These are phyloP conservation scores for Crithidia bombi DNA, from an alignment of 208 protist species.

Conservation along the genomic window DNA sequence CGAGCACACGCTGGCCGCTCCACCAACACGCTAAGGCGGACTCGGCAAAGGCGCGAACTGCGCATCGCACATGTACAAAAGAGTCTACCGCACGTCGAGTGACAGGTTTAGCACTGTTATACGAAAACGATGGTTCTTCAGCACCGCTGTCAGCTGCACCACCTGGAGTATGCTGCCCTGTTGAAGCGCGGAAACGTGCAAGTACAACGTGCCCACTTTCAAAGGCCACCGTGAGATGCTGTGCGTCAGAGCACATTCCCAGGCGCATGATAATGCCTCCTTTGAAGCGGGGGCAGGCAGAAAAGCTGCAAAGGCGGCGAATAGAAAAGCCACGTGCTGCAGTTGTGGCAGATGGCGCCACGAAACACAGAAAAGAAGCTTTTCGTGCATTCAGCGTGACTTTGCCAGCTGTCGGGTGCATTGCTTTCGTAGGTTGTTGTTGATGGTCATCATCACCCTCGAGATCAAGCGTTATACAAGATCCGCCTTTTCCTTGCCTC, in stretches of 20 bases:
- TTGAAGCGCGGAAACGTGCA: conserved; percentile 12
- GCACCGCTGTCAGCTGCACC: not conserved
- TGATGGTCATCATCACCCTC: not conserved
- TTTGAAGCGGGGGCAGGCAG: conserved; percentile 52
- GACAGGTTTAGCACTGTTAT: not conserved
- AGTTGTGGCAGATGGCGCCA: conserved; percentile 10
- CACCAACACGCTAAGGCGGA: conserved; percentile 69
- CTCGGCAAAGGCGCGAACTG: conserved; percentile 74
- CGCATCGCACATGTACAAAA: conserved; percentile 29
- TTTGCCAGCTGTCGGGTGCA: not conserved
- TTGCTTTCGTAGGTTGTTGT: not conserved
- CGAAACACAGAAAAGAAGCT: conserved; percentile 32
- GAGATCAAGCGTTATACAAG: not conserved
- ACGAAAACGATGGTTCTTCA: not conserved
- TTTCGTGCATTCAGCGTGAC: too few relatives aligned
- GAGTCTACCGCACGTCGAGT: not conserved
- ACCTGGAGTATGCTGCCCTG: not conserved
- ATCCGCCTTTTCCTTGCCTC: not conserved
- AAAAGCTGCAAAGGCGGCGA: conserved; percentile 39
- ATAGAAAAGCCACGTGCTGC: conserved; percentile 24
- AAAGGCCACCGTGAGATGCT: conserved; percentile 54
- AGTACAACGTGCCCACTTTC: conserved; percentile 83
- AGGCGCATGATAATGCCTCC: conserved; percentile 82
- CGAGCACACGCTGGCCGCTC: conserved; percentile 42
- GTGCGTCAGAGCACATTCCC: conserved; percentile 42